Base-by-base conservation (phyloP, 2,329 filamentous ascomycete genomes). In the Xenoacremonium recifei region DNA sequence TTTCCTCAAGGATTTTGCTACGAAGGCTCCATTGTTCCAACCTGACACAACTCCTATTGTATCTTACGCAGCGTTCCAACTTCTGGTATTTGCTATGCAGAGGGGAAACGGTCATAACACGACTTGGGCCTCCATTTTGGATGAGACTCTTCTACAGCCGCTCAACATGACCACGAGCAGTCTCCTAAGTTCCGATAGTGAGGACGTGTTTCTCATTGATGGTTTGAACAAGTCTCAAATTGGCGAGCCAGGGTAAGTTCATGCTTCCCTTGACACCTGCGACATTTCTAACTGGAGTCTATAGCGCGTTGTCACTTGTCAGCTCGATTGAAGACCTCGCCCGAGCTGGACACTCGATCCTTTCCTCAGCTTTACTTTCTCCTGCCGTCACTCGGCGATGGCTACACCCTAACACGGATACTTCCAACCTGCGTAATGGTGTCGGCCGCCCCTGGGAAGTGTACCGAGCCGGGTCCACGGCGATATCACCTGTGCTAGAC, bases 361-460 rank as follows among this genome's bases (percentile, higher is more conserved):
- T 40, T 2, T 44, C 45, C 3, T 61, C 60, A 0, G 37, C 32
- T 0, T 49, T 65, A 0, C 33, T 62, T 7, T 29, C 50, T 0
- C 33, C 51, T 1, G 43, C 48, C 0, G 19, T 50, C 3, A 64
- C 55, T 0, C 60, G 62, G 17, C 59, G 61, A 23, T 65, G 62
- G 62, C 53, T 65, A 0, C 58, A 53, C 10, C 49, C 58, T 3
- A 41, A 51, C 12, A 43, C 38, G 18, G 58, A 61, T 18, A 63
- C 61, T 4, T 64, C 61, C 1, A 65, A 65, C 40, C 42, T 65
- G 2, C 61, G 62, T 18, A 65, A 65, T 29, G 59, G 58, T 3
- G 61, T 62, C 4, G 62, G 61, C 1, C 47, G 51, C 5, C 62
- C 62, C 1, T 65, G 61, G 62, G 62, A 65, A 36, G 50, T 64